Base-by-base conservation (phyloP, 441 rosid genomes). In the Kokia cookei region DNA sequence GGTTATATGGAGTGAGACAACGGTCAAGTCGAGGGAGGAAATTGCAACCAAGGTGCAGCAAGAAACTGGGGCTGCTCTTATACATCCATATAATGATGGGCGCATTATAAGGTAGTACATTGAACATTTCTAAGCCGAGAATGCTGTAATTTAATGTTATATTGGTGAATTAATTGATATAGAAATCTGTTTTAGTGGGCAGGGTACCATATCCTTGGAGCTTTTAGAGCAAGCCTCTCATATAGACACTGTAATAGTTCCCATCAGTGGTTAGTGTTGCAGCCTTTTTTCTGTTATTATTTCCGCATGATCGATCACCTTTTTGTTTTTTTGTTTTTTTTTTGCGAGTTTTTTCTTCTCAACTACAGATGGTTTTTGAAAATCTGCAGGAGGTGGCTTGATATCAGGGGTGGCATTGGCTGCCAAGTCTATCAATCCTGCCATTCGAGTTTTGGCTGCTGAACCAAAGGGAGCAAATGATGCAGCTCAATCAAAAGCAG, bases 381-480 rank as follows among this genome's bases (percentile, higher is more conserved):
- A 74, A 73, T 15, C 37, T 81, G 73, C 71, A 91, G 96, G 98
- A 9, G 97, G 97, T 51, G 95, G 97, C 57, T 78, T 90, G 83
- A 91, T 90, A 77, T 91, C 97, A 35, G 97, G 97, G 75, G 92
- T 92, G 82, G 88, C 98, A n/a, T 74, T 94, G 82, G 94, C 97
- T 72, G 94, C 98, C 47, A 94, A 94, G 82, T 83, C 97, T 11
- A 80, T 92, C 69, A 92, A 94, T 83, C 98, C 97, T 4, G 85
- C 82, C 63, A 79, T 94, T 73, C 86, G 85, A 76, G 69, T 92
- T 83, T 85, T 94, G 63, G 98, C 95, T 7, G 97, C 97, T 47
- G 98, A 94, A 81, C 97, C 98, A 4, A 81, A 40, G 77, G 97
- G 95, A 79, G 97, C 98, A 22, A 87, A 89, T 83, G 98, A 91